Percentiles rank a stretch among this genome's conserved stretches.
Evolutionary conservation across 805 yeast genomes (phyloP).

Genomic region (Myxozyma udenii): DNA sequence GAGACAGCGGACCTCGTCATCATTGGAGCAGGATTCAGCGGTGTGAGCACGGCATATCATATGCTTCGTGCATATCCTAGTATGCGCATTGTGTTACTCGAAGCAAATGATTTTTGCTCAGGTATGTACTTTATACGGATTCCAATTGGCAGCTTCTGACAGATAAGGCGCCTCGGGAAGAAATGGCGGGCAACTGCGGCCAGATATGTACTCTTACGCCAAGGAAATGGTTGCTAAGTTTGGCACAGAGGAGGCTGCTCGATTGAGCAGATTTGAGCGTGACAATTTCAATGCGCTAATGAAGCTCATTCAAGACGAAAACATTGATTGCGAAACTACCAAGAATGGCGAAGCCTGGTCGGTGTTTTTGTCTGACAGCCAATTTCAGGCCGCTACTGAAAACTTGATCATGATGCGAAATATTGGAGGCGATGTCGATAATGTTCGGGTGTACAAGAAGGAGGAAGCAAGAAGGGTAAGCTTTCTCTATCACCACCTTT

Average conservation of each 20-base stretch:
- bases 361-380: conserved; percentile 27
- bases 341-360: conserved; percentile 39
- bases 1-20: conserved; percentile 42
- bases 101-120: conserved; percentile 44
- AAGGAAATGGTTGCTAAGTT: conserved; percentile 16
- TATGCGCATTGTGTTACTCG: conserved; percentile 39
- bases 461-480: conserved; percentile 20
- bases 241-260: conserved; percentile 39
- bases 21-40: conserved; percentile 49
- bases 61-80: conserved; percentile 34
- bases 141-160: background rate
- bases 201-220: conserved; percentile 32
- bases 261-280: conserved; percentile 42
- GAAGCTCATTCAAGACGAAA: conserved; percentile 37
- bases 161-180: conserved; percentile 45
- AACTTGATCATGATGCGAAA: conserved; percentile 16
- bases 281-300: conserved; percentile 39
- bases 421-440: conserved; percentile 24
- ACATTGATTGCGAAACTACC: conserved; percentile 43
- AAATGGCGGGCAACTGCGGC: conserved; percentile 51
- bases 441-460: conserved; percentile 19
- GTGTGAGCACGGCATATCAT: conserved; percentile 44
- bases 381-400: conserved; percentile 22
- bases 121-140: conserved; percentile 32
- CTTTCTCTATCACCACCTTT: background rate